These are phyloP conservation scores for Domatiomyces catenatus DNA, from an alignment of 2,329 filamentous ascomycete species.

Conservation along the genomic window DNA sequence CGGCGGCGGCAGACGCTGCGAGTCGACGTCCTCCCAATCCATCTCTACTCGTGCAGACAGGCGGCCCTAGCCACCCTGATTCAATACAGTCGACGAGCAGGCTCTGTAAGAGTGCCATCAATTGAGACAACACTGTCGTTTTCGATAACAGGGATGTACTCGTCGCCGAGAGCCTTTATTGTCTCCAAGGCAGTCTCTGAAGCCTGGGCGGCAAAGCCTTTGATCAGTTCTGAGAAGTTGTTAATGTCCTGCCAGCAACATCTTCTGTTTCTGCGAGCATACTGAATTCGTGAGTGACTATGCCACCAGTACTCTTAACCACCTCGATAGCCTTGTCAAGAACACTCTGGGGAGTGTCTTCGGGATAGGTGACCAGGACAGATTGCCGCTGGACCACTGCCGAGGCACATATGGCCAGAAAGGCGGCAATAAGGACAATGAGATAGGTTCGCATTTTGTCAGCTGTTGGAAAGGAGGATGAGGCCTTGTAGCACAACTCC, in stretches of 20 bases:
- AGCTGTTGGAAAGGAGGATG: neutral
- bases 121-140: conserved; percentile 55
- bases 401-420: conserved; percentile 46
- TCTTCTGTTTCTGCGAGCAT: conserved; percentile 21
- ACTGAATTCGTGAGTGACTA: conserved; percentile 72
- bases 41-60: neutral
- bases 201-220: conserved; percentile 63
- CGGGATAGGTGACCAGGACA: conserved; percentile 64
- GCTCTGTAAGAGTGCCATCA: conserved; percentile 9
- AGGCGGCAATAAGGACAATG: conserved; percentile 40
- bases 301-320: conserved; percentile 53
- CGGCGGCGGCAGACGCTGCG: too few relatives aligned
- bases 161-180: conserved; percentile 46
- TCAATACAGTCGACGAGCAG: neutral
- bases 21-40: neutral
- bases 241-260: conserved; percentile 14
- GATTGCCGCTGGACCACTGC: conserved; percentile 47
- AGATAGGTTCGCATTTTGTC: conserved; percentile 52
- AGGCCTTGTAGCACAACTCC: neutral
- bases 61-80: neutral
- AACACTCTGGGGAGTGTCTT: conserved; percentile 51
- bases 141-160: conserved; percentile 54
- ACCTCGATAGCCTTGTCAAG: conserved; percentile 56
- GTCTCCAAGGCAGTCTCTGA: conserved; percentile 53
- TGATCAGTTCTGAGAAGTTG: conserved; percentile 28